phyloP scores from a whole-genome alignment of 176 grass and related monocot species.

The sorghum (Sorghum bicolor) region DNA sequence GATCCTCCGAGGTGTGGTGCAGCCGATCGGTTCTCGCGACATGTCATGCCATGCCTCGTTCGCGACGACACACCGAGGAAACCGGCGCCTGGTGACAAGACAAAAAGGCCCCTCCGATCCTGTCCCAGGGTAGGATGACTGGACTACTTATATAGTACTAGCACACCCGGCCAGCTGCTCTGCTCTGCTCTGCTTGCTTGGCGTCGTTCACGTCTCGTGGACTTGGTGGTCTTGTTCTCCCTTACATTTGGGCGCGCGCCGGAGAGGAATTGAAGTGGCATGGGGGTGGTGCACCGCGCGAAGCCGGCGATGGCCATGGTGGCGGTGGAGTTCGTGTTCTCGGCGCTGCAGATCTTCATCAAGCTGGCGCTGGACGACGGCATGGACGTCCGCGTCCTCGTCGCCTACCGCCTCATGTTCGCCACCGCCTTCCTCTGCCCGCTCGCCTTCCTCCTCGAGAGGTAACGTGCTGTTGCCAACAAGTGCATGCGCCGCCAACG shows the following conservation, averaged over 20 bases:
- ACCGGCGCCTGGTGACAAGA: neutral
- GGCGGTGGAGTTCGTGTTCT: conserved; percentile 24
- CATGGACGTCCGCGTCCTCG: conserved; percentile 62
- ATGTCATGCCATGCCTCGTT: neutral
- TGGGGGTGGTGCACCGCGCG: neutral
- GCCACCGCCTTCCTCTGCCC: conserved; percentile 55
- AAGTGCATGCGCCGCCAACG: too few relatives aligned
- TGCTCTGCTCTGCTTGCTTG: neutral
- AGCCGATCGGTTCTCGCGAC: neutral
- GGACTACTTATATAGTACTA: too few relatives aligned
- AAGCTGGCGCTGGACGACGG: conserved; percentile 65
- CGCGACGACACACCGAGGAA: neutral
- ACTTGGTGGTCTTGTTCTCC: too few relatives aligned
- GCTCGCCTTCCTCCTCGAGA: conserved; percentile 65
- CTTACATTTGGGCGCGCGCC: too few relatives aligned
- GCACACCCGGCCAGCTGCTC: neutral
- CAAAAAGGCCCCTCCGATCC: too few relatives aligned
- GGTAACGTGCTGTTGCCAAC: neutral
- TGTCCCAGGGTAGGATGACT: too few relatives aligned
- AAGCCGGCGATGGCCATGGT: conserved; percentile 41
- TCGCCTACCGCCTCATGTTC: conserved; percentile 65
- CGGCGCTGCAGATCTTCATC: conserved; percentile 56
- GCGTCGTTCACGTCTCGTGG: too few relatives aligned
- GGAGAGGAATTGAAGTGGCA: too few relatives aligned
- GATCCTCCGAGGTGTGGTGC: neutral